phyloP scores from a whole-genome alignment of 177 flowering plant genomes.

The Tripterygium wilfordii region DNA sequence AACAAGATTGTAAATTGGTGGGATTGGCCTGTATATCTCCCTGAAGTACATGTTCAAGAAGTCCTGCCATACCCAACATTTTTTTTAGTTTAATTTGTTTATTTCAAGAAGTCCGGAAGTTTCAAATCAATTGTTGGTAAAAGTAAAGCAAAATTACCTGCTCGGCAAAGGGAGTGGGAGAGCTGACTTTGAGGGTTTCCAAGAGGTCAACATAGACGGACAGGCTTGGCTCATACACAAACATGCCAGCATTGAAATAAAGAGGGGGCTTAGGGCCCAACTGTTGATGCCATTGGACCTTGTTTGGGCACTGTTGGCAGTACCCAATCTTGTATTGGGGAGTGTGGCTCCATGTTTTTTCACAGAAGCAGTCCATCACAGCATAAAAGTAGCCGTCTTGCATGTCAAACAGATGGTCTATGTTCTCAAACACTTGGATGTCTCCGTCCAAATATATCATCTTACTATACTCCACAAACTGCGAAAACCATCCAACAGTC shows the following conservation, averaged over 20 bases:
- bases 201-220: conserved; percentile 37
- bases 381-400: conserved; percentile 67
- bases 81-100: too few species aligned
- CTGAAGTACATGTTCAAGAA: conserved; percentile 64
- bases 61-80: too few species aligned
- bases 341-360: conserved; percentile 69
- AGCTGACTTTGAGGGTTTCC: conserved; percentile 24
- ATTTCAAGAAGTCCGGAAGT: too few species aligned
- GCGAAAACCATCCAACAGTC: conserved; percentile 10
- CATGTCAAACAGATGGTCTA: conserved; percentile 73
- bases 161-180: conserved; percentile 60
- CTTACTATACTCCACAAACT: conserved; percentile 91
- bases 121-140: too few species aligned
- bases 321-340: conserved; percentile 72
- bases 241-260: conserved; percentile 75
- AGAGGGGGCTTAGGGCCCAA: conserved; percentile 56
- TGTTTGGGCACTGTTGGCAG: conserved; percentile 82
- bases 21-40: conserved; percentile 67
- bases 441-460: conserved; percentile 92
- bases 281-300: conserved; percentile 56
- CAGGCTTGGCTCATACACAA: conserved; percentile 49
- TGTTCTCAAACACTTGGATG: conserved; percentile 83
- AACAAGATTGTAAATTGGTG: conserved; percentile 55
- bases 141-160: conserved; percentile 30
- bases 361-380: conserved; percentile 76